Evolutionary conservation across 805 yeast species (phyloP).

Genomic region (Tetrapisispora nanseiensis): DNA sequence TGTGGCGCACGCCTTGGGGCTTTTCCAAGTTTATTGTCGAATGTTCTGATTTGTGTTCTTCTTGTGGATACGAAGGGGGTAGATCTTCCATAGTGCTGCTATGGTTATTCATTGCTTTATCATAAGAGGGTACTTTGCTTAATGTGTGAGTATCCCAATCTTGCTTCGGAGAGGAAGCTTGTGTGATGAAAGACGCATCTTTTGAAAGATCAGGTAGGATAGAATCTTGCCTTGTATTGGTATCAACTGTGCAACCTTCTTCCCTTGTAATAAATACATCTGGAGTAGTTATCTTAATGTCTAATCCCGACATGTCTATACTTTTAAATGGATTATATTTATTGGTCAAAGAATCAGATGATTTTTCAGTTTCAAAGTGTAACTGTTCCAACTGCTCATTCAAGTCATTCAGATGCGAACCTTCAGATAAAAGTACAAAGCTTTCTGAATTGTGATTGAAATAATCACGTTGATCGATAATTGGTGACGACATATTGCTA

Average conservation of each 20-base stretch:
- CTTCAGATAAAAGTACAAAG: not conserved
- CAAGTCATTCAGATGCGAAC: not conserved
- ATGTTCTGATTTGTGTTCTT: not conserved
- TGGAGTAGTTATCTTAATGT: slow-evolving; percentile 1
- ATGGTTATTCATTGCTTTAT: slow-evolving; percentile 54
- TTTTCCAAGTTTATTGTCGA: slow-evolving; percentile 11
- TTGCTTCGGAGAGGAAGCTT: slow-evolving; percentile 17
- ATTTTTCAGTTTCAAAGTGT: slow-evolving; percentile 10
- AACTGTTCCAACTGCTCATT: slow-evolving; percentile 10
- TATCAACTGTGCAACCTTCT: not conserved
- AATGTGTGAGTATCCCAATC: slow-evolving; percentile 39
- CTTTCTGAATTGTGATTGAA: not conserved
- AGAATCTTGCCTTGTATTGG: slow-evolving; percentile 38
- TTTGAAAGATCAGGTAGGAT: slow-evolving; percentile 44
- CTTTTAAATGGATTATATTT: not conserved
- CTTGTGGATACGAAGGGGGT: slow-evolving; percentile 55
- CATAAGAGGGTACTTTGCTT: slow-evolving; percentile 76
- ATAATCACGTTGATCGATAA: not conserved
- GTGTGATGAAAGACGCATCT: slow-evolving; percentile 38
- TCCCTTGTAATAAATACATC: not conserved
- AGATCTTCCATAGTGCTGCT: slow-evolving; percentile 41
- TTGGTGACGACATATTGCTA: not conserved
- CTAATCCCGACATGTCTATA: not conserved
- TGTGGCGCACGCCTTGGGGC: slow-evolving; percentile 22
- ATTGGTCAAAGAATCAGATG: not conserved